Evolutionary conservation across 805 yeast species (phyloP), one percentile per base, ranked within the genome.

Genomic region (Sugiyamaella americana): DNA sequence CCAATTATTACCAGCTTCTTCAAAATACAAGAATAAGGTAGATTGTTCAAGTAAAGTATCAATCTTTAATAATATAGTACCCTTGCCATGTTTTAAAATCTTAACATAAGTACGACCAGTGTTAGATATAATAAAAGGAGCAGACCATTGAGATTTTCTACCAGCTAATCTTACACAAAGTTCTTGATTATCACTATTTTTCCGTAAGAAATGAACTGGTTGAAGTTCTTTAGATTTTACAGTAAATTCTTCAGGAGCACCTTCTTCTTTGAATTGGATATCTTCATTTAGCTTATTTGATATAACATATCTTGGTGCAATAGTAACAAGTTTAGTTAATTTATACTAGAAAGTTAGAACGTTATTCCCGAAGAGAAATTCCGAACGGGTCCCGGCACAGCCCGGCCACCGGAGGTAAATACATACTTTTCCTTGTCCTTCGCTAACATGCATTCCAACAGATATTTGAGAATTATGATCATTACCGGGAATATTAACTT

Each of bases 121-220:
- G 57, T 91, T 95, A 44, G 82, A 79, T 53, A 93, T 77, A 17
- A 75, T 73, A 61, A 94, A 87, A 1, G 98, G 94, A 0, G 96
- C 80, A 0, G 97, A 85, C 95, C 95, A 87, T 24, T 74, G 70
- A 1, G 81, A 68, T 5, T 73, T 70, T 4, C 74, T 66, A 3
- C 80, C 82, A 4, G 76, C 61, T 49, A 81, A 79, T 43, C 82
- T 76, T 18, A 85, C 53, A 54, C 75, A 64, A 26, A 88, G 58
- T 55, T 83, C 85, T 56, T 84, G 86, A 1, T 72, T 70, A 2
- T 70, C 63, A 37, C 62, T 62, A n/a, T n/a, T n/a, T 18, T 79
- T 68, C 19, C 82, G 75, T 65, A 88, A 67, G 21, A 76, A 79
- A 59, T 83, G 75, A 46, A 35, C 69, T 46, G 55, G 72, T 55